Evolutionary conservation across 1,139 yeast genomes (phyloP).

Genomic region (Hansenula lynferdii): DNA sequence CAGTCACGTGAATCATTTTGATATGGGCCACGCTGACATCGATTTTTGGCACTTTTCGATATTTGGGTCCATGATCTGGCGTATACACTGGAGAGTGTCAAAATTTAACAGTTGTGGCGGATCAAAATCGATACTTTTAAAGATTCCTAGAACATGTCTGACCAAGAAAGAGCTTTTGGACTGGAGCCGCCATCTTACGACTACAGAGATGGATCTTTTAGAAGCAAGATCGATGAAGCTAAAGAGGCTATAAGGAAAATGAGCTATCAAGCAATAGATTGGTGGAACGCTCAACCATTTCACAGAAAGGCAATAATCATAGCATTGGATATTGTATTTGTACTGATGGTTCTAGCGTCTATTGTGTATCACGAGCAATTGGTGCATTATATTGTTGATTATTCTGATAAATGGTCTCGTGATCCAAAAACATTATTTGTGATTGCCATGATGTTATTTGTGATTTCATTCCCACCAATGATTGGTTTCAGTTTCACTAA

Average conservation of each 20-base stretch:
- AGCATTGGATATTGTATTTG: background rate
- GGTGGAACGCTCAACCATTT: slow-evolving; percentile 10
- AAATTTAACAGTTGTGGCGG: no score
- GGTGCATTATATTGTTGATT: slow-evolving; percentile 29
- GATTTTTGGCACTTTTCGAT: background rate
- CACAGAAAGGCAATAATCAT: slow-evolving; percentile 11
- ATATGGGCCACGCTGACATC: no score
- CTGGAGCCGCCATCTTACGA: slow-evolving; percentile 5
- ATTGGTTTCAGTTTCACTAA: slow-evolving; percentile 75
- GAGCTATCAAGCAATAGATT: slow-evolving; percentile 2
- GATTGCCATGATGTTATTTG: slow-evolving; percentile 42
- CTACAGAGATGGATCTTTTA: background rate
- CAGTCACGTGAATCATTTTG: background rate
- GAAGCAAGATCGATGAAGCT: background rate
- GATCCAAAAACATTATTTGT: slow-evolving; percentile 32
- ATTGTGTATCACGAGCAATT: slow-evolving; percentile 35
- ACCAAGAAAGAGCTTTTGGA: background rate
- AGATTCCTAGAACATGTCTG: background rate
- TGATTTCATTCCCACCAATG: slow-evolving; percentile 79
- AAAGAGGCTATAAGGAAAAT: slow-evolving; percentile 1
- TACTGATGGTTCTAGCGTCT: slow-evolving; percentile 10
- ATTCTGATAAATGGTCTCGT: slow-evolving; percentile 36
- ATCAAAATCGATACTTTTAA: no score
- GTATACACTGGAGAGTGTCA: no score
- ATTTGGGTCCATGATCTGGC: background rate